These are phyloP conservation scores for Teratosphaeria gauchensis DNA, from an alignment of 2,329 filamentous ascomycete species.

Conservation along the genomic window DNA sequence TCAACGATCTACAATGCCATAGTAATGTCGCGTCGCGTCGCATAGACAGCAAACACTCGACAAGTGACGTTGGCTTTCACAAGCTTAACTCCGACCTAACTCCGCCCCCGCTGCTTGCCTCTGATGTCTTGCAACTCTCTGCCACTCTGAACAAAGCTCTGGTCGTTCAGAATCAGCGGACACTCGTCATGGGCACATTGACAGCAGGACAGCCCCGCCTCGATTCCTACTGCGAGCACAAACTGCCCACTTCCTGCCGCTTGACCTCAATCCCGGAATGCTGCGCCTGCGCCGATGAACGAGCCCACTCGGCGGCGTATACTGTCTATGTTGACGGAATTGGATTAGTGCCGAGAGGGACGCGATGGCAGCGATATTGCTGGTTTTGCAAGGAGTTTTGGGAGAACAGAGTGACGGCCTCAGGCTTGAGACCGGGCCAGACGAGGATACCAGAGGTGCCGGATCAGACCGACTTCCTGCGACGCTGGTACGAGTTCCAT, in stretches of 20 bases:
- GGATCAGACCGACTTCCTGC: constrained; percentile 37
- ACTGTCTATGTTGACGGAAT: constrained; percentile 41
- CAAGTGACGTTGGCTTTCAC: background rate
- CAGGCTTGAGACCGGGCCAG: constrained; percentile 33
- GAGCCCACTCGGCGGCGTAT: constrained; percentile 34
- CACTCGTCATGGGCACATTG: constrained; percentile 18
- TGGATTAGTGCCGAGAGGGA: constrained; percentile 40
- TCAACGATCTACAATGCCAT: too few species aligned
- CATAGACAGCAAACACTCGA: background rate
- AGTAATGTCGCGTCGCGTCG: too few species aligned
- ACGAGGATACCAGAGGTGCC: constrained; percentile 39
- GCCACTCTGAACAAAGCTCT: background rate
- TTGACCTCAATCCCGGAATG: constrained; percentile 21
- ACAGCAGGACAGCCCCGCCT: constrained; percentile 15
- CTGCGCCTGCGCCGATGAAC: constrained; percentile 24
- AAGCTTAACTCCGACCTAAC: background rate
- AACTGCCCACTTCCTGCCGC: constrained; percentile 22
- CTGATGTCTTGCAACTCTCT: background rate
- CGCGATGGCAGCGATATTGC: constrained; percentile 42
- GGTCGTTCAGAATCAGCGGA: background rate
- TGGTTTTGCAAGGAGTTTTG: constrained; percentile 45
- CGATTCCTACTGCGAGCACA: constrained; percentile 20
- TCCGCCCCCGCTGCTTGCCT: background rate
- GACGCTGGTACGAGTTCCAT: constrained; percentile 42
- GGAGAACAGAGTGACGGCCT: constrained; percentile 35